Evolutionary conservation across 1,139 yeast species (phyloP), one percentile per base, ranked within the genome.

Genomic region (Hansenula anomala): DNA sequence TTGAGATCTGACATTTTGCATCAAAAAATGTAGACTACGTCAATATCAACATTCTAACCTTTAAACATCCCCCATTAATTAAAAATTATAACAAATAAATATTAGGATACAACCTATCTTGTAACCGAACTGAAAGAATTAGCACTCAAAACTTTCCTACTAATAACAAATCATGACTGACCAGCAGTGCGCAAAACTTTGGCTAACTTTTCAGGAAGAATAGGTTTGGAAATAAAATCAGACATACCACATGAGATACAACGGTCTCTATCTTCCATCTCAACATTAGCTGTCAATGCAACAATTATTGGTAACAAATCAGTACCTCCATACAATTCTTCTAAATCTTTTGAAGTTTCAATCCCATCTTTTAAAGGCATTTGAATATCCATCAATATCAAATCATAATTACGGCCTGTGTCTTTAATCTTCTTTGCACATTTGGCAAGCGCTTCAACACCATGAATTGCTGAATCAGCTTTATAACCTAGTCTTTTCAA

Each of bases 361-460:
- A 89, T 78, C 23, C 97, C 97, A 13, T 94, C 84, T 68, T 87
- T 80, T 4, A 84, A 89, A 0, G 97, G 97, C 50, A 90, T 69
- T 60, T 89, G 97, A 51, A 89, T 82, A 66, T 89, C 97, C 97
- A 89, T 89, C 37, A 89, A 73, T 30, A 90, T 90, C 42, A 89
- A 67, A 52, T 75, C 77, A 50, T 73, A 74, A 55, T 62, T 62
- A 31, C 59, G 59, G 19, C 64, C 67, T 3, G 60, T 88, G 94
- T 52, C 79, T 80, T 4, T 95, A 94, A 17, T 95, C 95, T 44
- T 73, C 73, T 47, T 81, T 69, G 96, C 95, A 87, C 61, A 71
- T 51, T 80, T 84, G 47, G 86, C 94, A 3, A 89, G 74, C 0
- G 97, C 97, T 51, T 90, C 96, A 49, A 80, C 76, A 27, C 97